Conservation (phyloP, 371 early-diverging fungal species). For the Mucor velutinosus region DNA sequence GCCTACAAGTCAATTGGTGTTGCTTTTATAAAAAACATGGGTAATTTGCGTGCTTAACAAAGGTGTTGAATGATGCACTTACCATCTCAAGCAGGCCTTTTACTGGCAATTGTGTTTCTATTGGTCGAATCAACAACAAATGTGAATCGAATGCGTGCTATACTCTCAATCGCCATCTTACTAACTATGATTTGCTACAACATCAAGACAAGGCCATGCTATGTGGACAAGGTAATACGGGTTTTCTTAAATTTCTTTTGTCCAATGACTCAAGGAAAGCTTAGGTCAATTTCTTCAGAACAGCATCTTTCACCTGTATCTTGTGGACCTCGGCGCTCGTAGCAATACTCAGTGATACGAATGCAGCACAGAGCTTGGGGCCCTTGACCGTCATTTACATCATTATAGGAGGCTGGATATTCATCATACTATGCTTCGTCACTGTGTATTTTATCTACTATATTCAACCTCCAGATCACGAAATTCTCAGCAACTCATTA, state of each 20-base stretch:
- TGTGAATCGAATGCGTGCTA: slow-evolving; percentile 54
- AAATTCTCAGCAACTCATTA: background rate
- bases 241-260: background rate
- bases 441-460: slow-evolving; percentile 49
- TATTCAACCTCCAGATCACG: slow-evolving; percentile 20
- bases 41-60: slow-evolving; percentile 18
- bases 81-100: slow-evolving; percentile 30
- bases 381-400: slow-evolving; percentile 55
- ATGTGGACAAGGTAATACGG: slow-evolving; percentile 53
- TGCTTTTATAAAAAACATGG: slow-evolving; percentile 74
- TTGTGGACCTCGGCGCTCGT: slow-evolving; percentile 59
- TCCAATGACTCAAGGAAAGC: background rate
- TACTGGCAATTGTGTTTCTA: slow-evolving; percentile 57
- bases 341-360: slow-evolving; percentile 52
- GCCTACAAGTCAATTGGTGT: slow-evolving; percentile 72
- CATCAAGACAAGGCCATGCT: slow-evolving; percentile 60
- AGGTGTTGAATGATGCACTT: background rate
- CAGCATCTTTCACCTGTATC: slow-evolving; percentile 61
- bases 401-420: slow-evolving; percentile 56
- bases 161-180: slow-evolving; percentile 58
- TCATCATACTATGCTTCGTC: slow-evolving; percentile 53
- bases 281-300: slow-evolving; percentile 61
- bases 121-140: slow-evolving; percentile 59
- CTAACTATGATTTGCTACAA: slow-evolving; percentile 67
- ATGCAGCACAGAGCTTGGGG: slow-evolving; percentile 45